Evolutionary conservation across 108 stramenopile species (phyloP).

Genomic region (Skeletonema tropicum): DNA sequence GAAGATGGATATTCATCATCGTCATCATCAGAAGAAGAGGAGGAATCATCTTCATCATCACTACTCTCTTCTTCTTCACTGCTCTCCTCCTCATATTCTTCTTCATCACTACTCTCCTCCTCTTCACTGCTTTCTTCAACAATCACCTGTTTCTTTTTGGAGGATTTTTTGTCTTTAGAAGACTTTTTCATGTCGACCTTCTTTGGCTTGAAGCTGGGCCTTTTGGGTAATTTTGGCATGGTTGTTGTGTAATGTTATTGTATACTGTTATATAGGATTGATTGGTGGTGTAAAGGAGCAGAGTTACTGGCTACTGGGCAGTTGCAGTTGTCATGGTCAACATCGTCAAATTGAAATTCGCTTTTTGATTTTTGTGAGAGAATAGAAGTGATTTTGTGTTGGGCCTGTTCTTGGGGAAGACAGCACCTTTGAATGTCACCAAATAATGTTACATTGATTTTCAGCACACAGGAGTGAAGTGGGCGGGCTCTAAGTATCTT

Average conservation of each 20-base stretch:
- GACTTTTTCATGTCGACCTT: background rate
- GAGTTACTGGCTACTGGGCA: too few species aligned
- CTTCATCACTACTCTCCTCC: background rate
- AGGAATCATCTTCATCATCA: background rate
- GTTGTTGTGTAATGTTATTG: too few species aligned
- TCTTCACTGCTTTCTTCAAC: background rate
- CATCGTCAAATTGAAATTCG: too few species aligned
- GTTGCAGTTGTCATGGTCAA: too few species aligned
- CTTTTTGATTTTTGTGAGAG: too few species aligned
- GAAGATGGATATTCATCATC: background rate
- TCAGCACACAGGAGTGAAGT: too few species aligned
- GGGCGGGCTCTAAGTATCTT: too few species aligned
- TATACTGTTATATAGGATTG: too few species aligned
- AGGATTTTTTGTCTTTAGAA: background rate
- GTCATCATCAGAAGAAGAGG: background rate
- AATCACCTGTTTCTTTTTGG: background rate
- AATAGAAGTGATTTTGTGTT: background rate
- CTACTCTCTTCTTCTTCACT: background rate
- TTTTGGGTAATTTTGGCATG: background rate
- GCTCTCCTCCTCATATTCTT: background rate
- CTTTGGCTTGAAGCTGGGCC: background rate
- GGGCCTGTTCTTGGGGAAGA: background rate
- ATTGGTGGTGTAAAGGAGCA: too few species aligned
- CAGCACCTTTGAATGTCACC: too few species aligned
- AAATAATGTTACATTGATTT: too few species aligned